Conservation (phyloP, 768 basidiomycete species). For the Mrakia gelida region DNA sequence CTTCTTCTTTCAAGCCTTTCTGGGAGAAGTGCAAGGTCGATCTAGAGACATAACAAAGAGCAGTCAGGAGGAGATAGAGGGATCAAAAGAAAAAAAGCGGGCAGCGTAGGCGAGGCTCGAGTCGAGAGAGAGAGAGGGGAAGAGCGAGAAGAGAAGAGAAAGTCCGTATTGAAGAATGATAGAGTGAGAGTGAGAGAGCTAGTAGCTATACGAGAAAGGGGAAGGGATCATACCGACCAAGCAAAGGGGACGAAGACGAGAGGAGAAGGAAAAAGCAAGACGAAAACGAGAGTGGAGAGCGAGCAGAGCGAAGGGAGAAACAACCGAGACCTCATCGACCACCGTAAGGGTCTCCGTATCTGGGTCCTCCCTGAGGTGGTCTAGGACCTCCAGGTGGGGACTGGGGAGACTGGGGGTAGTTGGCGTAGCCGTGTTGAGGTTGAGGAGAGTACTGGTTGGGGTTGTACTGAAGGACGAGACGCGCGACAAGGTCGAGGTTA, state of each 20-base stretch:
- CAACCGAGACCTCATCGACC: not conserved
- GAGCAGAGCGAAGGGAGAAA: not conserved
- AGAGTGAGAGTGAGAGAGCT: not conserved
- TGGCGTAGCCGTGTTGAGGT: not conserved
- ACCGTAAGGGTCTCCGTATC: slow-evolving; percentile 14
- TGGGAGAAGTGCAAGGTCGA: not conserved
- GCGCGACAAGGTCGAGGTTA: not conserved
- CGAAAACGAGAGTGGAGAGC: not conserved
- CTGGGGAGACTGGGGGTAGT: not conserved
- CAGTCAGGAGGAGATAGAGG: not conserved
- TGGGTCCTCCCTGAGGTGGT: not conserved
- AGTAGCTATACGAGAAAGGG: not conserved
- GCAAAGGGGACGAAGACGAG: not conserved
- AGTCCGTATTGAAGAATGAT: not conserved
- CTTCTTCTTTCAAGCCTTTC: not conserved
- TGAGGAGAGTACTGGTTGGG: slow-evolving; percentile 13
- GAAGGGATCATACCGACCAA: too few species aligned
- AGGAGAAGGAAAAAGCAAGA: not conserved
- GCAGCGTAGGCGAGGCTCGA: not conserved
- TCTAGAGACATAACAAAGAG: not conserved
- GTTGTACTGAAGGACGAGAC: slow-evolving; percentile 13
- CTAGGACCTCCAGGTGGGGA: not conserved
- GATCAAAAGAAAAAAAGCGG: not conserved
- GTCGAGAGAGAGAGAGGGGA: not conserved
- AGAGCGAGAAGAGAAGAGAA: slow-evolving; percentile 1